A percentile compares a stretch with the other conserved stretches of the same genome.
Evolutionary conservation across 345 rosid species (phyloP).

Genomic region (Kandelia obovata): DNA sequence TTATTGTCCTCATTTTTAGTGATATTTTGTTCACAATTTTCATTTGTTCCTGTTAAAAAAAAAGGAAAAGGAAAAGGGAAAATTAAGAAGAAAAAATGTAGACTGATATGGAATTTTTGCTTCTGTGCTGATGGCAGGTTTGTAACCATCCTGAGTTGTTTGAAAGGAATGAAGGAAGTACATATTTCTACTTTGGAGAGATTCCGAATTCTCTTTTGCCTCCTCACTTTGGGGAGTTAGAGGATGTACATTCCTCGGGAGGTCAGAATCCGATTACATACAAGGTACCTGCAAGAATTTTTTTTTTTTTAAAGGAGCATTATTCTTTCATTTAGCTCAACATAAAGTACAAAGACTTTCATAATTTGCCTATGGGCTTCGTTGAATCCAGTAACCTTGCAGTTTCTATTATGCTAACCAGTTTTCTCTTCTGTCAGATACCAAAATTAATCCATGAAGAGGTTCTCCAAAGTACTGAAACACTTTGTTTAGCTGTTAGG

Average conservation of each 20-base stretch:
- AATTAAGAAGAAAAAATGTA: neutral
- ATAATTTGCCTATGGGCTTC: neutral
- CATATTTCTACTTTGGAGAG: slow-evolving; percentile 83
- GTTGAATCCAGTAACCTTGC: neutral
- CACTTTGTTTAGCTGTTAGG: slow-evolving; percentile 39
- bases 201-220: slow-evolving; percentile 83
- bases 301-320: neutral
- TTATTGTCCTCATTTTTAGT: too few relatives aligned
- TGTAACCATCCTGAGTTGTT: slow-evolving; percentile 99
- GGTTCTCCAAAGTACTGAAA: slow-evolving; percentile 51
- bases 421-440: slow-evolving; percentile 44
- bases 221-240: slow-evolving; percentile 94
- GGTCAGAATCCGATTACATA: slow-evolving; percentile 72
- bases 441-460: slow-evolving; percentile 72
- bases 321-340: neutral
- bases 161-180: slow-evolving; percentile 97
- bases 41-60: neutral
- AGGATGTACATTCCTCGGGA: slow-evolving; percentile 78
- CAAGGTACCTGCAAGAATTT: slow-evolving; percentile 46
- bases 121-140: slow-evolving; percentile 49
- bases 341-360: neutral
- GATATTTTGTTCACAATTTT: too few relatives aligned
- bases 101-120: neutral
- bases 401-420: neutral
- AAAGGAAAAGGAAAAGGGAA: neutral